Base-by-base conservation (phyloP, 208 protist species). In the Leptomonas pyrrhocoris region DNA sequence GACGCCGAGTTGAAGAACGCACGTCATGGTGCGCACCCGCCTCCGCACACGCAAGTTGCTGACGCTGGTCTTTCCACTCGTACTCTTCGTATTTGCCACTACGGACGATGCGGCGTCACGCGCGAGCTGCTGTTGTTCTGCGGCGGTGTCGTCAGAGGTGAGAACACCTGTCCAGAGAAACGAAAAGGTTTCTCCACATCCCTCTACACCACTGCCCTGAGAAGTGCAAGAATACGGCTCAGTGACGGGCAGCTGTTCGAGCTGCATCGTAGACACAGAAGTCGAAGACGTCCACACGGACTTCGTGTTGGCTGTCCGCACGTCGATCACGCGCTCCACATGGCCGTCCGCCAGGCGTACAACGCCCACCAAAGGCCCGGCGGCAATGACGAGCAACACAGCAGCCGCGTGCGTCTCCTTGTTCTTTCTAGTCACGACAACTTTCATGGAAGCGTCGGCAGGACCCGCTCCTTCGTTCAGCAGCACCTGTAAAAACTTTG, bases 341-440 rank as follows among this genome's bases (percentile, higher is more conserved):
- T n/a, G 15, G 19, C 64, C 72, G 30, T 54, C 27, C 21, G 16
- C 0, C 9, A 77, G 56, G 8, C 36, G 21, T 16, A 72, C 56
- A 12, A 72, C 72, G 2, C 64, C 72, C 6, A 72, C 42, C 11
- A 77, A 42, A 21, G 63, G 48, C 13, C 56, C 65, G 13, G 54
- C 58, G 0, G 72, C 64, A 2, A 77, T 28, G 12, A 72, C 57
- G 2, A 77, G 43, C 51, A 77, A 42, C 48, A 67, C 63, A n/a
- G 36, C 1, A 15, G 18, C 18, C 13, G 21, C 51, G 25, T 51
- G 30, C 12, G 27, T 28, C 25, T 51, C 25, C 7, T 12, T 13
- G 34, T 56, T 21, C 13, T 57, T 42, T 54, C 5, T 1, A 15
- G 36, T n/a, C 15, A 50, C 3, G 6, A 77, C 58, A 13, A 77